Conservation (phyloP, 495 filamentous ascomycete species). For the Aspergillus avenaceus region DNA sequence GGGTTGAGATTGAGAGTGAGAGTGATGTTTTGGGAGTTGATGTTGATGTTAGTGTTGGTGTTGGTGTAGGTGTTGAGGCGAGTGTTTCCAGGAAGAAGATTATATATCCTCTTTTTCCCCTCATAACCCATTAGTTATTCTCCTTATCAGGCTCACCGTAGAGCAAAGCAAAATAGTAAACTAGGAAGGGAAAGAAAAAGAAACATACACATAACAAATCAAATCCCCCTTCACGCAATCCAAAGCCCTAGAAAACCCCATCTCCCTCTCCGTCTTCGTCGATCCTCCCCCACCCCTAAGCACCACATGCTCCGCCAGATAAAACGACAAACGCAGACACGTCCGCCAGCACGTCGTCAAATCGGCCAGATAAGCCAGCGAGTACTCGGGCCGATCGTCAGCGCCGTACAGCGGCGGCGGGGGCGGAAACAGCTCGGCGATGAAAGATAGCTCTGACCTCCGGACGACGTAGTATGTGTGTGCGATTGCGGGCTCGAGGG, state of each 20-base stretch:
- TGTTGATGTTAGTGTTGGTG: background rate
- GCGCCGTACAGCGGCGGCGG: constrained; percentile 24
- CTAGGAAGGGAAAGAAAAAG: background rate
- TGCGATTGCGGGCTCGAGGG: constrained; percentile 20
- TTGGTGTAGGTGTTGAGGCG: constrained; percentile 7
- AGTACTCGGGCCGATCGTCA: constrained; percentile 21
- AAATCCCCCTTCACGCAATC: too few relatives aligned
- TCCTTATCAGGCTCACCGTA: background rate
- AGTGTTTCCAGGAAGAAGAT: constrained; percentile 27
- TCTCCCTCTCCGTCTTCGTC: constrained; percentile 29
- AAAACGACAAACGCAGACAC: constrained; percentile 24
- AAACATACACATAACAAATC: too few relatives aligned
- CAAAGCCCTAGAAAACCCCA: too few relatives aligned
- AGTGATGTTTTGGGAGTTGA: background rate
- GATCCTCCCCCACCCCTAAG: too few relatives aligned
- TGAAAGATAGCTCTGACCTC: constrained; percentile 28
- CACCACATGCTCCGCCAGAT: constrained; percentile 23
- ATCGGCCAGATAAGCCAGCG: constrained; percentile 26
- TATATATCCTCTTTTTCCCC: constrained; percentile 17
- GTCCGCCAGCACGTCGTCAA: constrained; percentile 26
- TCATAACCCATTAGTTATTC: background rate
- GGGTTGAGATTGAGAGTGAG: constrained; percentile 1
- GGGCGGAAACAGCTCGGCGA: constrained; percentile 25
- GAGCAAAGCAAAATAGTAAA: too few relatives aligned
- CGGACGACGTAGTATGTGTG: constrained; percentile 21